Evolutionary conservation across 192 early-diverging fungal genomes (phyloP).

Genomic region (Coemansia sp.): DNA sequence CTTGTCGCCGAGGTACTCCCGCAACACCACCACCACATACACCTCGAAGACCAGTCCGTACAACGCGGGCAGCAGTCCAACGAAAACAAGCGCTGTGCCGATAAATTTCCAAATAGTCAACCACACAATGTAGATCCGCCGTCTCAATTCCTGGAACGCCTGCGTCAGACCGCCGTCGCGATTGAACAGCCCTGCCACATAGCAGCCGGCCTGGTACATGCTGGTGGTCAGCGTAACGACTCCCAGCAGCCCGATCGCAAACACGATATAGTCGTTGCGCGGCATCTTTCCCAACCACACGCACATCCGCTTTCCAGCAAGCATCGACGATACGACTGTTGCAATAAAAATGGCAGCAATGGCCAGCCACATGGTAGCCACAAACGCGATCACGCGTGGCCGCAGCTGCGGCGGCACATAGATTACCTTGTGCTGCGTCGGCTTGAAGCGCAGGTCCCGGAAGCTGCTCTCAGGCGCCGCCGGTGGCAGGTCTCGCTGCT

Average conservation of each 20-base stretch:
- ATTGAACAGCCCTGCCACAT: not conserved
- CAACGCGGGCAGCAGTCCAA: slow-evolving; percentile 29
- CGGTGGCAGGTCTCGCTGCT: slow-evolving; percentile 28
- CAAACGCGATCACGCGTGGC: slow-evolving; percentile 17
- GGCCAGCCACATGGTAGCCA: slow-evolving; percentile 34
- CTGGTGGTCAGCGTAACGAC: slow-evolving; percentile 33
- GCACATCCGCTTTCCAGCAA: slow-evolving; percentile 54
- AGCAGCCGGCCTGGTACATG: slow-evolving; percentile 11
- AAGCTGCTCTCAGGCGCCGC: slow-evolving; percentile 51
- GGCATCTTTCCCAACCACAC: slow-evolving; percentile 24
- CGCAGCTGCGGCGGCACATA: slow-evolving; percentile 70
- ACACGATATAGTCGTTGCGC: slow-evolving; percentile 79
- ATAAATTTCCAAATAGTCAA: slow-evolving; percentile 13
- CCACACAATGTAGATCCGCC: slow-evolving; percentile 16
- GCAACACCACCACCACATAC: slow-evolving; percentile 38
- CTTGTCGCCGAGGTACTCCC: slow-evolving; percentile 9
- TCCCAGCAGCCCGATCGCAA: slow-evolving; percentile 69
- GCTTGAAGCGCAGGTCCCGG: slow-evolving; percentile 55
- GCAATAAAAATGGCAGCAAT: slow-evolving; percentile 48
- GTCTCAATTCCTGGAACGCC: slow-evolving; percentile 11
- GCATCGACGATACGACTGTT: slow-evolving; percentile 55
- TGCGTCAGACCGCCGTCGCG: slow-evolving; percentile 9
- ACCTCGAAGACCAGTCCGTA: slow-evolving; percentile 44
- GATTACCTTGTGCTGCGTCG: slow-evolving; percentile 70
- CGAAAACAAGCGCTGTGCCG: slow-evolving; percentile 18